Percentiles rank a stretch among this genome's conserved stretches.
phyloP scores from a whole-genome alignment of 345 rosid genomes.

The Mangifera indica region DNA sequence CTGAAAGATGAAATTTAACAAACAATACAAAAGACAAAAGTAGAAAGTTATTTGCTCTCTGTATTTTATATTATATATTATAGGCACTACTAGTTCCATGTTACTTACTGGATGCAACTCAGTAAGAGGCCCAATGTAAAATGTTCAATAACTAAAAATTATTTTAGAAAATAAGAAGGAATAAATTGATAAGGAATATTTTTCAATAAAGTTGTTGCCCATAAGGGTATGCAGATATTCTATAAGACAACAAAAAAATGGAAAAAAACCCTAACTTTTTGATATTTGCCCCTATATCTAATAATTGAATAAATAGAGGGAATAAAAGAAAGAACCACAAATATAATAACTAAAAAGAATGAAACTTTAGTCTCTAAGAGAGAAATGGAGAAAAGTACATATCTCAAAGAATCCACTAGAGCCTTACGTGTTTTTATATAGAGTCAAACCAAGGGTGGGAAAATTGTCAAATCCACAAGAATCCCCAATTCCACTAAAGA shows the following conservation, averaged over 20 bases:
- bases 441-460: constrained; percentile 78
- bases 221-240: not conserved
- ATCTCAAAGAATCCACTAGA: constrained; percentile 9
- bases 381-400: not conserved
- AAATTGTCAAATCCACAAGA: constrained; percentile 93
- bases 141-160: not conserved
- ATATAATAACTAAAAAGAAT: not conserved
- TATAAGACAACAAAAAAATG: not conserved
- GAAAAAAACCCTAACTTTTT: not conserved
- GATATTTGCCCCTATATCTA: not conserved
- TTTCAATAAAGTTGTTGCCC: not conserved
- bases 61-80: not conserved
- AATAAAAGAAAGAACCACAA: not conserved
- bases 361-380: not conserved
- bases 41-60: not conserved
- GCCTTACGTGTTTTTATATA: constrained; percentile 81
- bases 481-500: constrained; percentile 92
- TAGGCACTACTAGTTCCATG: not conserved
- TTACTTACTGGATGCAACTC: not conserved
- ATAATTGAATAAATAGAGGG: not conserved
- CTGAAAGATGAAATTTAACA: not conserved
- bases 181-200: not conserved
- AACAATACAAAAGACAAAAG: not conserved
- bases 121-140: not conserved
- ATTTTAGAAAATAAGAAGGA: not conserved